These are phyloP conservation scores for Wickerhamomyces ciferrii DNA, from an alignment of 805 yeast genomes.

Conservation along the genomic window DNA sequence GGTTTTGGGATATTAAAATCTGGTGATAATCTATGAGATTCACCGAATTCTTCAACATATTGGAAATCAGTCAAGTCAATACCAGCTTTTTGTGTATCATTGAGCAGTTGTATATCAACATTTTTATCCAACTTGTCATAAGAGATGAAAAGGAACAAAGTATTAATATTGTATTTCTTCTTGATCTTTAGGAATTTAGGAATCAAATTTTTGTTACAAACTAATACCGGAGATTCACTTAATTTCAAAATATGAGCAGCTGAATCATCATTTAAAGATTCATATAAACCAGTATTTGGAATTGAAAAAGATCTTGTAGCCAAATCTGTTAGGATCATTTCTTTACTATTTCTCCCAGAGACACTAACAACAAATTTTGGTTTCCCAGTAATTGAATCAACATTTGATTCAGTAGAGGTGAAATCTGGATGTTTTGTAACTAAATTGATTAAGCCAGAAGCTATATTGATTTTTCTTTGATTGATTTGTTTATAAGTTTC, in stretches of 20 bases:
- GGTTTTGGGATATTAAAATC: constrained; percentile 33
- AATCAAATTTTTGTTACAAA: constrained; percentile 40
- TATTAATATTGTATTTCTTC: constrained; percentile 17
- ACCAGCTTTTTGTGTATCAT: constrained; percentile 6
- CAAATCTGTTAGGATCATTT: constrained; percentile 55
- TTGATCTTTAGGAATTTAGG: constrained; percentile 34
- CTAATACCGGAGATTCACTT: constrained; percentile 48
- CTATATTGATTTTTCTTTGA: constrained; percentile 33
- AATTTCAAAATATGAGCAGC: constrained; percentile 45
- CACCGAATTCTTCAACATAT: constrained; percentile 25
- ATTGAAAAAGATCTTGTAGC: constrained; percentile 48
- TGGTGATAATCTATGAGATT: constrained; percentile 22
- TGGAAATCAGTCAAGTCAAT: constrained; percentile 29
- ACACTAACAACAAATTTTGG: constrained; percentile 37
- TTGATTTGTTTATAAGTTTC: constrained; percentile 33
- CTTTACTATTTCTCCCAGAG: constrained; percentile 45
- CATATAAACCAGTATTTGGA: constrained; percentile 37
- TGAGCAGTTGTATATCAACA: constrained; percentile 1
- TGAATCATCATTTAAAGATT: constrained; percentile 41
- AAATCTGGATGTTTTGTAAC: constrained; percentile 14
- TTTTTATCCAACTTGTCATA: constrained; percentile 8
- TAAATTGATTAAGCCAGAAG: constrained; percentile 36
- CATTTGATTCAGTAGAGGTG: constrained; percentile 9
- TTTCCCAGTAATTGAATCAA: constrained; percentile 17
- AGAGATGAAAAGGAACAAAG: constrained; percentile 10